Conservation (phyloP, 2,329 filamentous ascomycete species). For the Cercospora beticola region DNA sequence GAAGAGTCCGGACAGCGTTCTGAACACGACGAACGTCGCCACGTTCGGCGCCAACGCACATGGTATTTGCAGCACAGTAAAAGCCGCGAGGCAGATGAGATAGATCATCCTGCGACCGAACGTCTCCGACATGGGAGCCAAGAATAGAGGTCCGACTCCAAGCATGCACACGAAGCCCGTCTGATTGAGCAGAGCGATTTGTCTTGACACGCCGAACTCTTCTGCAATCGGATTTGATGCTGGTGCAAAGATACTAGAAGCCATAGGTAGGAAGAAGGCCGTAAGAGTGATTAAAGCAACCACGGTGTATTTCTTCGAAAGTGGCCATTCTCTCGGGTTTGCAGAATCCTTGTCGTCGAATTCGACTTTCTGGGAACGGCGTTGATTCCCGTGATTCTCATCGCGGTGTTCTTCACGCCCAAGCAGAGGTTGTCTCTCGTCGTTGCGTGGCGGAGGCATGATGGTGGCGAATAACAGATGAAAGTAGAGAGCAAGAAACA, state of each 20-base stretch:
- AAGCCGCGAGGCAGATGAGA: conserved; percentile 45
- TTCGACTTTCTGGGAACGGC: conserved; percentile 10
- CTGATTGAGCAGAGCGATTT: conserved; percentile 47
- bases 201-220: conserved; percentile 42
- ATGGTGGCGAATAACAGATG: background rate
- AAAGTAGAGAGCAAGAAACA: background rate
- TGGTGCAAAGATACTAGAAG: conserved; percentile 20
- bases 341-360: conserved; percentile 17
- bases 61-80: conserved; percentile 48
- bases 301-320: conserved; percentile 14
- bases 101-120: conserved; percentile 49
- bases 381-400: background rate
- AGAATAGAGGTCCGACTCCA: conserved; percentile 47
- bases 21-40: conserved; percentile 43
- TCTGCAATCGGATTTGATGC: conserved; percentile 40
- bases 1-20: conserved; percentile 50
- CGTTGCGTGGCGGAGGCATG: conserved; percentile 3
- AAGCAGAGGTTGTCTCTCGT: conserved; percentile 13
- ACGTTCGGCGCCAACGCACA: conserved; percentile 50
- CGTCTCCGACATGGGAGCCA: conserved; percentile 49
- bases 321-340: conserved; percentile 18
- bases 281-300: conserved; percentile 13
- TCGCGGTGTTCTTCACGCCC: background rate
- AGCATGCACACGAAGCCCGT: conserved; percentile 52
- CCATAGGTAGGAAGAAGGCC: conserved; percentile 22